Evolutionary conservation across 2,329 filamentous ascomycete genomes (phyloP), one percentile per base, ranked within the genome.

Genomic region (Fusarium sp.): DNA sequence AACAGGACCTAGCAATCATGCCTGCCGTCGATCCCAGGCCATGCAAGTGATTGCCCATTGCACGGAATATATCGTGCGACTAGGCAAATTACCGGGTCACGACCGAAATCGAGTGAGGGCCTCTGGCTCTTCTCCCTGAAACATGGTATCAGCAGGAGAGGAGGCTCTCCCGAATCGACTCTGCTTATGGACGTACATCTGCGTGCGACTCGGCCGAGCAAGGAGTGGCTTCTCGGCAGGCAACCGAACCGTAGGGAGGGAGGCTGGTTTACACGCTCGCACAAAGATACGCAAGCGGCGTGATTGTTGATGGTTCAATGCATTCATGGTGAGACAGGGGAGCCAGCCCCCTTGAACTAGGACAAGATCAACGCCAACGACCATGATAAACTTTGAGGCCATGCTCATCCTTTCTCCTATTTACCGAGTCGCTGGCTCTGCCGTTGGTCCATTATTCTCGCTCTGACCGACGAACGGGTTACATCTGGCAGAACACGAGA

Each of bases 11-110:
- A 59, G 58, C 32, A 35, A 38, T 20, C 37, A 61, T 74, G 69
- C 62, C 58, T 67, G 62, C 25, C 63, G 65, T 70, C 69, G 72
- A 74, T 74, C 65, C 69, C 50, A 54, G 65, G 58, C 14, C 45
- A 64, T 57, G 61, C 61, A 37, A 63, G 61, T 43, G 61, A 56
- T 63, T 27, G 20, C 22, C 7, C 7, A 33, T 22, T 38, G 30
- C 50, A 22, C 45, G 33, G 38, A 15, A 17, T 20, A 22, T n/a
- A 52, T 30, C 35, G 37, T 40, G 45, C 37, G 25, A 63, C 17
- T n/a, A 27, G 27, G 33, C 25, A 52, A 52, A 30, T 32, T 52
- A 52, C 47, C 47, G 47, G 27, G 27, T 11, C 47, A 32, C 10
- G 27, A 27, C 27, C 47, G 27, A 52, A 32, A 50, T 47, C 33